Conservation (phyloP, 306 rosid genomes). For the Prosopis cineraria region DNA sequence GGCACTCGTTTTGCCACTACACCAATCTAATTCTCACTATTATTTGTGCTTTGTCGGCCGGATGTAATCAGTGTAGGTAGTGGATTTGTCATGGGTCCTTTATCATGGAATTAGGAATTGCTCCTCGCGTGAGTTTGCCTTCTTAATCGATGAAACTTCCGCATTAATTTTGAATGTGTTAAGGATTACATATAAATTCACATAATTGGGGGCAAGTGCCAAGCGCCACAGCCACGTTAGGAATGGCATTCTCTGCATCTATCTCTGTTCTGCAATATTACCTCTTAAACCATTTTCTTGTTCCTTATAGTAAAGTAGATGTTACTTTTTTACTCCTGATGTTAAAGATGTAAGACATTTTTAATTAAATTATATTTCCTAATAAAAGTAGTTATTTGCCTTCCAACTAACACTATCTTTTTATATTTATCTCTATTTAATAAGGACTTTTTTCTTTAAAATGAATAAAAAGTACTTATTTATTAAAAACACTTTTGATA, state of each 20-base stretch:
- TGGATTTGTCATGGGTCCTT: slow-evolving; percentile 84
- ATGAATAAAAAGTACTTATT: too few species aligned
- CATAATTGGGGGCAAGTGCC: slow-evolving; percentile 53
- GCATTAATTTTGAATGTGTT: too few species aligned
- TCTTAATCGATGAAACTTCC: too few species aligned
- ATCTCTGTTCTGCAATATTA: slow-evolving; percentile 80
- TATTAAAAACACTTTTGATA: too few species aligned
- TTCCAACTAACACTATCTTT: too few species aligned
- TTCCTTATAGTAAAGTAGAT: slow-evolving; percentile 81
- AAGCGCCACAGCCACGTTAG: slow-evolving; percentile 81
- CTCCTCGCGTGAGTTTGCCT: slow-evolving; percentile 57
- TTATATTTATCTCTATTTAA: too few species aligned
- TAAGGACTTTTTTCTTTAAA: too few species aligned
- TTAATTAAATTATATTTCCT: too few species aligned
- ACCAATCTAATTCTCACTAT: slow-evolving; percentile 50
- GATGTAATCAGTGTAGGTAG: slow-evolving; percentile 81
- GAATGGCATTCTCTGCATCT: slow-evolving; percentile 80
- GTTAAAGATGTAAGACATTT: too few species aligned
- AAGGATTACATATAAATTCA: too few species aligned
- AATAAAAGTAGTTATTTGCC: too few species aligned
- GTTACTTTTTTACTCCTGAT: too few species aligned
- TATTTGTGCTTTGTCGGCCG: slow-evolving; percentile 57
- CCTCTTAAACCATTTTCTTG: slow-evolving; percentile 76
- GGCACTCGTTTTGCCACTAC: slow-evolving; percentile 53
- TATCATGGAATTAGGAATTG: slow-evolving; percentile 73